Evolutionary conservation across 2,329 filamentous ascomycete genomes (phyloP).

Genomic region (Alternaria hordeiaustralica): DNA sequence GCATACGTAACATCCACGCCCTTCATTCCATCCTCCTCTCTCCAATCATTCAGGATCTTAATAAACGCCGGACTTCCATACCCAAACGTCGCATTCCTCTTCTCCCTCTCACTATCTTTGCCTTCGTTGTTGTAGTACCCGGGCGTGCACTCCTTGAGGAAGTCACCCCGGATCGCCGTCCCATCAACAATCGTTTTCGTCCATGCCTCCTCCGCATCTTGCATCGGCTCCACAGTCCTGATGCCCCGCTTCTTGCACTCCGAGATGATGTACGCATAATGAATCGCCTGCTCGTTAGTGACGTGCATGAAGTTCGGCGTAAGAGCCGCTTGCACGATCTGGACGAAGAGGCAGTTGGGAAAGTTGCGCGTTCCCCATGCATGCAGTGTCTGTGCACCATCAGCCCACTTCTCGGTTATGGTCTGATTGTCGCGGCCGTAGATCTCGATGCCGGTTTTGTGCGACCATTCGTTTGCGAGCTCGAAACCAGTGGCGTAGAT

Average conservation of each 20-base stretch:
- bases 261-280: constrained; percentile 56
- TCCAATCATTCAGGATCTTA: constrained; percentile 44
- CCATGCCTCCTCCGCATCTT: constrained; percentile 58
- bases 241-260: constrained; percentile 40
- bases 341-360: constrained; percentile 61
- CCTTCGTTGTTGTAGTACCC: constrained; percentile 57
- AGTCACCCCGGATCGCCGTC: constrained; percentile 50
- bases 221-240: constrained; percentile 54
- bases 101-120: constrained; percentile 3
- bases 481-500: constrained; percentile 58
- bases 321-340: constrained; percentile 26
- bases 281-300: constrained; percentile 40
- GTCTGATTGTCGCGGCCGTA: constrained; percentile 54
- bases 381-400: constrained; percentile 60
- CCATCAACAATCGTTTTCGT: constrained; percentile 51
- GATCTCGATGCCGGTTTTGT: constrained; percentile 47
- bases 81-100: constrained; percentile 34
- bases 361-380: constrained; percentile 58
- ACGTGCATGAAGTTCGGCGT: constrained; percentile 38
- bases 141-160: constrained; percentile 60
- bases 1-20: constrained; percentile 22
- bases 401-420: constrained; percentile 56
- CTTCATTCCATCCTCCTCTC: constrained; percentile 32
- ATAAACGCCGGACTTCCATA: constrained; percentile 41
- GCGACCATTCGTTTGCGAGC: constrained; percentile 36